Base-by-base conservation (phyloP, 768 basidiomycete species). In the Mrakia hoshinonis region DNA sequence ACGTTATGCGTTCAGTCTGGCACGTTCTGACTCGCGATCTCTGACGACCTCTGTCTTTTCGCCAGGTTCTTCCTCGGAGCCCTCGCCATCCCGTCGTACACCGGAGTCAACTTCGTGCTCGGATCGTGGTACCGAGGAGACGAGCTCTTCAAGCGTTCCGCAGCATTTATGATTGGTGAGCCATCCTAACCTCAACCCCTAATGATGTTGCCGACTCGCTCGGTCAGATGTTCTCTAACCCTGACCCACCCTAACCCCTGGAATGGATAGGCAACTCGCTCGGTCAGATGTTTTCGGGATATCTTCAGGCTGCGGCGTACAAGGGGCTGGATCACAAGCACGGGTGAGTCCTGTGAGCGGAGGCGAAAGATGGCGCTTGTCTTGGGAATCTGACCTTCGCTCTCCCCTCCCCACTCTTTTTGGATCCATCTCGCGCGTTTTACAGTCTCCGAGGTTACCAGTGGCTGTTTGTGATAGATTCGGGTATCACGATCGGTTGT, bases 251-350 rank as follows among this genome's bases (percentile, higher is more conserved):
- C n/a, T n/a, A n/a, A n/a, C n/a, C n/a, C n/a, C n/a, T n/a, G n/a
- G n/a, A n/a, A n/a, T n/a, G n/a, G n/a, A n/a, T n/a, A n/a, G 68
- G 68, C 22, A 69, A 69, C 68, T 61, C 58, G 31, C 55, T 69
- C 36, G 68, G 68, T 3, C 68, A 69, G 68, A 69, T 69, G 68
- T 69, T 69, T 31, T 62, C 58, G 55, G 55, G 18, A 15, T 67
- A 67, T 47, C 48, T 60, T 13, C 26, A 5, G 20, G 39, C 43
- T n/a, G 55, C 39, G 6, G 51, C 34, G 6, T n/a, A 36, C 26
- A 12, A 29, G 46, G 3, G 7, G 24, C 36, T 52, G 0, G 43
- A 31, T 36, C n/a, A 43, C 34, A 22, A 38, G 10, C 60, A 62
- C 9, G 54, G 34, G 52, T 54, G n/a, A 54, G 52, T 54, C 24